These are phyloP conservation scores for Colletotrichum cereale DNA, from an alignment of 2,329 filamentous ascomycete genomes.

Conservation along the genomic window DNA sequence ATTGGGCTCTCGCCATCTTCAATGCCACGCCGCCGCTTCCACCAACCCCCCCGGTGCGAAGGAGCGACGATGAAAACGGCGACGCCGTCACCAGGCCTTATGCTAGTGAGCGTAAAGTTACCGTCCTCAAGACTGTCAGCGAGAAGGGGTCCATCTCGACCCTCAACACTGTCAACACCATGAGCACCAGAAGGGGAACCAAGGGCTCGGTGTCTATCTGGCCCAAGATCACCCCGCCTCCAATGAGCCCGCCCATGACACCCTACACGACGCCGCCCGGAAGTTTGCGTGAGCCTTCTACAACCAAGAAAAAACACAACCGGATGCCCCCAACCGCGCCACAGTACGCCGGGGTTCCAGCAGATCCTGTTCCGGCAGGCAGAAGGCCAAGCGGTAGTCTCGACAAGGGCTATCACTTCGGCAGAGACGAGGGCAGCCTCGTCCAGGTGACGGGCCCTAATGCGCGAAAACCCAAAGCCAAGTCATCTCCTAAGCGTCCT, in stretches of 20 bases:
- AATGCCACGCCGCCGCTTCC: constrained; percentile 44
- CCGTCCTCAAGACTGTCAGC: constrained; percentile 51
- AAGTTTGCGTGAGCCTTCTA: constrained; percentile 15
- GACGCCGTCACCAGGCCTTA: constrained; percentile 37
- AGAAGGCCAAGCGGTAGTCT: constrained; percentile 25
- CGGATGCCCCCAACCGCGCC: constrained; percentile 19
- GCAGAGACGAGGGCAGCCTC: neutral
- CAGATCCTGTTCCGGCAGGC: constrained; percentile 19
- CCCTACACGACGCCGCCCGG: constrained; percentile 37
- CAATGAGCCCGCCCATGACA: constrained; percentile 38
- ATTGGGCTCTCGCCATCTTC: constrained; percentile 39
- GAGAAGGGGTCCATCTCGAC: constrained; percentile 51
- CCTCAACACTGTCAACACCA: constrained; percentile 16
- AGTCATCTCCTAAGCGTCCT: constrained; percentile 14
- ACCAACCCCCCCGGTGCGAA: constrained; percentile 30
- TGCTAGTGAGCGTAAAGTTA: constrained; percentile 43
- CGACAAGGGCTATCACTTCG: constrained; percentile 14
- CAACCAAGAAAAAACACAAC: constrained; percentile 18
- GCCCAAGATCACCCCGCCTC: constrained; percentile 34
- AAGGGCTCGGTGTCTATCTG: constrained; percentile 38
- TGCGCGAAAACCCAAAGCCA: constrained; percentile 5
- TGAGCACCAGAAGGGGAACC: constrained; percentile 23
- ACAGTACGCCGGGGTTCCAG: constrained; percentile 37
- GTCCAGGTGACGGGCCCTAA: neutral
- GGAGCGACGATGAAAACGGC: constrained; percentile 21